Percentiles rank a stretch among this genome's conserved stretches.
Evolutionary conservation across 768 basidiomycete species (phyloP).

Genomic region (Rhizopogon vulgaris): DNA sequence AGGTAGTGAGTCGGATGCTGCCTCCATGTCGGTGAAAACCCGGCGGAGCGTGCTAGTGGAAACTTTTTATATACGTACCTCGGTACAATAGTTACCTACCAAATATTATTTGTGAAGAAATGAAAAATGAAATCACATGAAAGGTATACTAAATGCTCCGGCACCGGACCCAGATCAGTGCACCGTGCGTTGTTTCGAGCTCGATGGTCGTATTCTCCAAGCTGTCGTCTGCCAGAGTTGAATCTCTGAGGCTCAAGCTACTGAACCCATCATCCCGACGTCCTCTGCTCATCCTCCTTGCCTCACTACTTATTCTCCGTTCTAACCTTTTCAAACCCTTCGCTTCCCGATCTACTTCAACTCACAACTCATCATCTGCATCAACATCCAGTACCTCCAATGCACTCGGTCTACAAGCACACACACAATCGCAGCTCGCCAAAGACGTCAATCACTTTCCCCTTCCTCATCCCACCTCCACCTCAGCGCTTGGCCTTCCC

Average conservation of each 20-base stretch:
- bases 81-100: too few relatives aligned
- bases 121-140: too few relatives aligned
- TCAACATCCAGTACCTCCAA: slow-evolving; percentile 15
- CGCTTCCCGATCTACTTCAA: too few relatives aligned
- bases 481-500: slow-evolving; percentile 44
- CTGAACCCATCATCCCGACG: slow-evolving; percentile 11
- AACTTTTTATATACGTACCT: too few relatives aligned
- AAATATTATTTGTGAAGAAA: too few relatives aligned
- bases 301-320: slow-evolving; percentile 46
- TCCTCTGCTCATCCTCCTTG: slow-evolving; percentile 36
- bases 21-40: slow-evolving; percentile 10
- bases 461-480: slow-evolving; percentile 32
- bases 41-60: too few relatives aligned
- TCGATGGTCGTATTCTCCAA: slow-evolving; percentile 7
- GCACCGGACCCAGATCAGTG: too few relatives aligned
- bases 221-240: background rate
- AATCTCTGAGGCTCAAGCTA: slow-evolving; percentile 4
- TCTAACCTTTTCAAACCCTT: slow-evolving; percentile 26
- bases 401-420: slow-evolving; percentile 58
- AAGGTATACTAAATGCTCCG: too few relatives aligned
- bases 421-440: slow-evolving; percentile 50
- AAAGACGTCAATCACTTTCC: slow-evolving; percentile 59
- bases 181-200: background rate
- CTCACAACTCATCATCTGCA: too few relatives aligned
- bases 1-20: slow-evolving; percentile 2